Conservation (phyloP, 2,329 filamentous ascomycete genomes). For the Torrubiellomyces zombiae region DNA sequence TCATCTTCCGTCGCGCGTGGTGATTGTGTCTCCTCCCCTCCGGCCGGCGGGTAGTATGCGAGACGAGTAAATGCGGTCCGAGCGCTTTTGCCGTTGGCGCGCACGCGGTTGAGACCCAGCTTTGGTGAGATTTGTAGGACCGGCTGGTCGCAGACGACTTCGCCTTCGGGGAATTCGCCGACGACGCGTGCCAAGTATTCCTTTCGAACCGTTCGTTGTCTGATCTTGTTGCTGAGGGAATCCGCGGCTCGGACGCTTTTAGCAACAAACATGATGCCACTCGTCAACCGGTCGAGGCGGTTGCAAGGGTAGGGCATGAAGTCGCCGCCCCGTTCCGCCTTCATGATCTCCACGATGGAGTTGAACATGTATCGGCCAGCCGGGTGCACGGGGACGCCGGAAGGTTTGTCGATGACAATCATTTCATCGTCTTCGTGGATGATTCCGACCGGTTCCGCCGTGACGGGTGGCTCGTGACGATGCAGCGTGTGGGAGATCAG, state of each 20-base stretch:
- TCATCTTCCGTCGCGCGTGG: slow-evolving; percentile 6
- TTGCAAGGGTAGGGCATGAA: slow-evolving; percentile 62
- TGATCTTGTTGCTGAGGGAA: slow-evolving; percentile 58
- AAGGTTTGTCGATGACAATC: slow-evolving; percentile 93
- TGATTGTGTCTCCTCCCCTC: slow-evolving; percentile 10
- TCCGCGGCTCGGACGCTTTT: slow-evolving; percentile 74
- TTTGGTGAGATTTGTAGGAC: slow-evolving; percentile 92
- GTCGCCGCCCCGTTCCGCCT: slow-evolving; percentile 45
- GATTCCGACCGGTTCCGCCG: slow-evolving; percentile 59
- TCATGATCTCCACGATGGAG: slow-evolving; percentile 84
- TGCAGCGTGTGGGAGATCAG: slow-evolving; percentile 86
- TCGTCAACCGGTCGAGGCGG: slow-evolving; percentile 82
- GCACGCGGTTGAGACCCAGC: slow-evolving; percentile 82
- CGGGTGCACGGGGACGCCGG: slow-evolving; percentile 86
- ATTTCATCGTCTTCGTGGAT: slow-evolving; percentile 87
- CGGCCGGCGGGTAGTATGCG: slow-evolving; percentile 64
- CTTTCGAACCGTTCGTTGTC: slow-evolving; percentile 70
- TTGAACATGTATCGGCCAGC: slow-evolving; percentile 94
- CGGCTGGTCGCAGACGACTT: slow-evolving; percentile 83
- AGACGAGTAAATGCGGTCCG: slow-evolving; percentile 81
- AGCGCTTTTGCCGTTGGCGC: slow-evolving; percentile 80
- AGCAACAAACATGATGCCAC: slow-evolving; percentile 94
- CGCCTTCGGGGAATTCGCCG: slow-evolving; percentile 80
- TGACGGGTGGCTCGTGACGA: slow-evolving; percentile 88
- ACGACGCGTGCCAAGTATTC: slow-evolving; percentile 89